These are phyloP conservation scores for Populus deltoides DNA, from an alignment of 345 rosid genomes.

Conservation along the genomic window DNA sequence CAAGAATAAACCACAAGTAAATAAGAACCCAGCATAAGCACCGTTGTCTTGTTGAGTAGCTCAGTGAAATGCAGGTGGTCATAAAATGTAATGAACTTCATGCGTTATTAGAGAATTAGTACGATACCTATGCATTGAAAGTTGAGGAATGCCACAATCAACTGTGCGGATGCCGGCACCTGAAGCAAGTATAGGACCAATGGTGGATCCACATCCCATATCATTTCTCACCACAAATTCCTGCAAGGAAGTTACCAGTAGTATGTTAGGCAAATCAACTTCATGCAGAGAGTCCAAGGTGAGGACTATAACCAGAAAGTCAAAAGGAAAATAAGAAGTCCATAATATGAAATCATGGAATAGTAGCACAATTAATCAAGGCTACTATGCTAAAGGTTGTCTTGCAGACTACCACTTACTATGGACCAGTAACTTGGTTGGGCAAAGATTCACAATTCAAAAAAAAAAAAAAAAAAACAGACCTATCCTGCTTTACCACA, in stretches of 20 bases:
- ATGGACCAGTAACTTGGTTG: background rate
- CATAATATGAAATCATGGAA: background rate
- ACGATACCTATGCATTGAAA: conserved; percentile 89
- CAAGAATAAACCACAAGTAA: background rate
- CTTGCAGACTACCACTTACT: background rate
- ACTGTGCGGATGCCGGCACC: conserved; percentile 89
- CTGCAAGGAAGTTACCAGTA: conserved; percentile 33
- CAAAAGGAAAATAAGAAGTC: background rate
- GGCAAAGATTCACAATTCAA: background rate
- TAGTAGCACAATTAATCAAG: no score
- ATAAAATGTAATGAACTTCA: background rate
- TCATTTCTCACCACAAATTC: conserved; percentile 96
- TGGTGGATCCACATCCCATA: conserved; percentile 97
- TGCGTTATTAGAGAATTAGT: background rate
- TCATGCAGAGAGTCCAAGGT: no score
- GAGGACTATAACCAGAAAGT: no score
- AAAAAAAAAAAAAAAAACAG: background rate
- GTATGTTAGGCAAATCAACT: background rate
- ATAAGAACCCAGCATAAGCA: background rate
- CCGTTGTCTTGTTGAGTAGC: background rate
- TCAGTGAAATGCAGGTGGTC: background rate
- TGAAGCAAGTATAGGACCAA: conserved; percentile 94
- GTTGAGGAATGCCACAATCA: conserved; percentile 93
- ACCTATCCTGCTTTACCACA: background rate
- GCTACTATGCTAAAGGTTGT: background rate